Conservation (phyloP, 2,329 filamentous ascomycete genomes). For the Chaetomium olivaceum region DNA sequence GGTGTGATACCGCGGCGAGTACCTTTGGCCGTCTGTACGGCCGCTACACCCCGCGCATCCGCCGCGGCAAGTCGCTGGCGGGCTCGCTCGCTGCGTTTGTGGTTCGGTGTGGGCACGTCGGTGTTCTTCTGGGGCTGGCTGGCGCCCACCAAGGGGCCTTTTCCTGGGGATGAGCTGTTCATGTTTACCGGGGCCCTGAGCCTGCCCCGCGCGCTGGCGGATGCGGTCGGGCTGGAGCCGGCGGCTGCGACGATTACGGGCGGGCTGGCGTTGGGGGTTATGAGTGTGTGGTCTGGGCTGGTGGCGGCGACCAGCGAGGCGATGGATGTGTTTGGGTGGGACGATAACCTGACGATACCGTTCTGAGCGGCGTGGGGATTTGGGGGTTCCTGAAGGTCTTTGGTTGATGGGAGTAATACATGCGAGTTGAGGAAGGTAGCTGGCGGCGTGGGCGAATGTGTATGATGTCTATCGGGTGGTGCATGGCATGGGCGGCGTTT, state of each 20-base stretch:
- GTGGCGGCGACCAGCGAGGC: conserved; percentile 87
- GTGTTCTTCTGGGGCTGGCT: conserved; percentile 86
- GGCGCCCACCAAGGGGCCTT: conserved; percentile 66
- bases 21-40: conserved; percentile 92
- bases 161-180: conserved; percentile 70
- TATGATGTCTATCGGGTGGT: conserved; percentile 26
- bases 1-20: conserved; percentile 96
- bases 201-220: conserved; percentile 63
- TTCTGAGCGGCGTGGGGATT: conserved; percentile 83
- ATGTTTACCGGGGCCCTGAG: conserved; percentile 78
- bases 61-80: conserved; percentile 86
- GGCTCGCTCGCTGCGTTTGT: conserved; percentile 82
- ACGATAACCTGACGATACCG: conserved; percentile 96
- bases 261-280: conserved; percentile 69
- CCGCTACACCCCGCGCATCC: conserved; percentile 80
- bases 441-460: conserved; percentile 3
- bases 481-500: conserved; percentile 36
- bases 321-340: conserved; percentile 88
- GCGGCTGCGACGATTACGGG: conserved; percentile 66
- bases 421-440: too few relatives aligned
- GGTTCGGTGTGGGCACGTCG: conserved; percentile 81
- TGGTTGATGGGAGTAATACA: conserved; percentile 47
- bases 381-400: conserved; percentile 92
- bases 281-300: conserved; percentile 87
- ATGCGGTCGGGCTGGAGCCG: conserved; percentile 61